Conservation (phyloP, 1,284 basidiomycete species). For the Pseudozyma pruni region DNA sequence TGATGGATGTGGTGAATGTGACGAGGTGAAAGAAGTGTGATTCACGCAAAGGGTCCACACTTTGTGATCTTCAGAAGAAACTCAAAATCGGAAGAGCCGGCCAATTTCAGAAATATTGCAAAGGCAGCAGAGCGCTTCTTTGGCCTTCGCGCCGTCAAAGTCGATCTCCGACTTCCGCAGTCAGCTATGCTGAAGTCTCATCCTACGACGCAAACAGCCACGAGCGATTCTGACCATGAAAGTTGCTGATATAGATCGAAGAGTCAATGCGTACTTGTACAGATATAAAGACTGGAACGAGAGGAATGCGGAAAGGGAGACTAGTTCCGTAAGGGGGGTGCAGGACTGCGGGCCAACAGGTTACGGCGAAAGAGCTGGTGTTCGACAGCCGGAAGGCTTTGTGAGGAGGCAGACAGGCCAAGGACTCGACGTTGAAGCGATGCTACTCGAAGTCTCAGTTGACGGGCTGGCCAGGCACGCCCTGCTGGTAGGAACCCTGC, state of each 20-base stretch:
- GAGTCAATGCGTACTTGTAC: slow-evolving; percentile 39
- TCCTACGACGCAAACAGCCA: background rate
- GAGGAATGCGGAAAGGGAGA: background rate
- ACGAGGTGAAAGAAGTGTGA: background rate
- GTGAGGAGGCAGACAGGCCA: too few species aligned
- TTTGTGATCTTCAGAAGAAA: slow-evolving; percentile 19
- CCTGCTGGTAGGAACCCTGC: slow-evolving; percentile 38
- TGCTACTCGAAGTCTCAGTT: background rate
- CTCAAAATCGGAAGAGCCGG: slow-evolving; percentile 11
- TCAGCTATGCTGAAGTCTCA: too few species aligned
- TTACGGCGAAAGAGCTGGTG: background rate
- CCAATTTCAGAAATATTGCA: slow-evolving; percentile 12
- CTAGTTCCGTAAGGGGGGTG: too few species aligned
- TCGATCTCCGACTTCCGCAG: slow-evolving; percentile 20
- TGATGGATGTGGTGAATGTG: background rate
- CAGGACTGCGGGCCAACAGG: too few species aligned
- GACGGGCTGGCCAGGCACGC: slow-evolving; percentile 34
- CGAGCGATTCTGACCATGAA: background rate
- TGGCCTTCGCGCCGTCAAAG: background rate
- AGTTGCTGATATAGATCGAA: background rate
- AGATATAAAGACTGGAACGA: slow-evolving; percentile 10
- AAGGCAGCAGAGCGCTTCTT: slow-evolving; percentile 21
- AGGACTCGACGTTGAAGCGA: too few species aligned
- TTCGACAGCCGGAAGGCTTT: too few species aligned
- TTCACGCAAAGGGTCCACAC: slow-evolving; percentile 14